Evolutionary conservation across 495 filamentous ascomycete genomes (phyloP), one percentile per base, ranked within the genome.

Genomic region (Tirmania nivea): DNA sequence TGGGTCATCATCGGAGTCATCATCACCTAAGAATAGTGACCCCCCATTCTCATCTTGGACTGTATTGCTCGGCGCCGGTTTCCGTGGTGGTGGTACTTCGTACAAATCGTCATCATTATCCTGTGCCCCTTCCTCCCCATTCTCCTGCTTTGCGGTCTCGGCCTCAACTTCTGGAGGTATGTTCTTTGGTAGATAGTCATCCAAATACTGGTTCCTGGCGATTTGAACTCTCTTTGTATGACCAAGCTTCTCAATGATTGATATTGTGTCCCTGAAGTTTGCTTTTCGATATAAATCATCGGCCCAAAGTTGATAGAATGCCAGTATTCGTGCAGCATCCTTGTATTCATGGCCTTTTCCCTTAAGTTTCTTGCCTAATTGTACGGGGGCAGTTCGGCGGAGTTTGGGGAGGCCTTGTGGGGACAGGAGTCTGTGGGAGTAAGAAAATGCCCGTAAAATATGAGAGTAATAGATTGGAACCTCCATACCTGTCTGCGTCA

Each of bases 211-310:
- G 5, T n/a, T 25, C 12, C 48, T 19, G 6, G 48, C 48, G 6
- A 50, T 31, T 31, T 50, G 48, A 12, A 86, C 70, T 4, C 73
- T 69, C 62, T 77, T 82, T 37, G 79, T 83, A 66, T 96, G 90
- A 1, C 90, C 90, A 4, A 86, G 69, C 67, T 93, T 95, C 67
- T 99, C 92, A 8, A 95, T 85, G 67, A 95, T 95, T 35, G 78
- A 68, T 17, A 95, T 70, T 5, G 84, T 90, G 61, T 99, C 92
- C 21, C 81, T 72, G 55, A 99, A 96, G 62, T 86, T 92, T 1
- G 88, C 90, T 58, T 88, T 86, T 47, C 90, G 92, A 59, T 85
- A 99, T 21, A 99, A 72, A 55, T 94, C 86, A 64, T 99, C 90
- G 6, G 96, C 84, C 90, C 90, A 99, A 57, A 92, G 68, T 64